Conservation (phyloP, 257 asterid genomes). For the Capsicum pubescens region DNA sequence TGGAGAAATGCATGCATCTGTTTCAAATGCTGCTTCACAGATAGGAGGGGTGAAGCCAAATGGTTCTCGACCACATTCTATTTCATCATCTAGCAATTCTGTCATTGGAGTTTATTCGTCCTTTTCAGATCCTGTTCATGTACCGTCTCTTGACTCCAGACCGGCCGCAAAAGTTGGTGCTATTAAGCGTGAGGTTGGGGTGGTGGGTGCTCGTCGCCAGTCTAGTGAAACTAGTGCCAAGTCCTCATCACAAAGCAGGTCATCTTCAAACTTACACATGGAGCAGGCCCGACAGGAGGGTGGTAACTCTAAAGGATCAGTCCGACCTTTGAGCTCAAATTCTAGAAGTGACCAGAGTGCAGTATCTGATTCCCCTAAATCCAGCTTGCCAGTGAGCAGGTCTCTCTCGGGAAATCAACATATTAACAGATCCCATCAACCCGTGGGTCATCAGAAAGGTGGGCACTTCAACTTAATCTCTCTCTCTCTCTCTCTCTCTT, state of each 20-base stretch:
- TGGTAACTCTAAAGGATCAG: constrained; percentile 52
- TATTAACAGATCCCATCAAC: constrained; percentile 64
- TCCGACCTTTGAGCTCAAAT: constrained; percentile 44
- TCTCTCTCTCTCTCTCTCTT: constrained; percentile 44
- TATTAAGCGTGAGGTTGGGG: constrained; percentile 92
- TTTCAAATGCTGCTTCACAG: constrained; percentile 47
- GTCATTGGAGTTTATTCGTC: constrained; percentile 93
- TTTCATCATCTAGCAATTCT: constrained; percentile 64
- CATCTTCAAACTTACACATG: constrained; percentile 49
- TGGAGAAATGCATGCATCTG: constrained; percentile 53
- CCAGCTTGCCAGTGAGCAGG: constrained; percentile 51
- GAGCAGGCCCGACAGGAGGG: constrained; percentile 50
- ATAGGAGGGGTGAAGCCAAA: constrained; percentile 52
- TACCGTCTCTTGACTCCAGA: constrained; percentile 90
- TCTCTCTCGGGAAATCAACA: constrained; percentile 61
- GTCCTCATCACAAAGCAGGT: constrained; percentile 52
- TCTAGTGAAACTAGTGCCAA: constrained; percentile 56
- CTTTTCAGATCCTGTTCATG: constrained; percentile 93
- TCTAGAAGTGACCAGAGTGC: constrained; percentile 61
- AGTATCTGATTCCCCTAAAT: constrained; percentile 49
- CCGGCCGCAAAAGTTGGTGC: constrained; percentile 88
- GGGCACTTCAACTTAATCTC: constrained; percentile 32
- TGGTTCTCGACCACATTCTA: constrained; percentile 50
- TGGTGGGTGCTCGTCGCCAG: constrained; percentile 88
- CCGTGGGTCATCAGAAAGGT: constrained; percentile 94